These are phyloP conservation scores for Phytophthora macrochlamydospora DNA, from an alignment of 352 stramenopile species.

Conservation along the genomic window DNA sequence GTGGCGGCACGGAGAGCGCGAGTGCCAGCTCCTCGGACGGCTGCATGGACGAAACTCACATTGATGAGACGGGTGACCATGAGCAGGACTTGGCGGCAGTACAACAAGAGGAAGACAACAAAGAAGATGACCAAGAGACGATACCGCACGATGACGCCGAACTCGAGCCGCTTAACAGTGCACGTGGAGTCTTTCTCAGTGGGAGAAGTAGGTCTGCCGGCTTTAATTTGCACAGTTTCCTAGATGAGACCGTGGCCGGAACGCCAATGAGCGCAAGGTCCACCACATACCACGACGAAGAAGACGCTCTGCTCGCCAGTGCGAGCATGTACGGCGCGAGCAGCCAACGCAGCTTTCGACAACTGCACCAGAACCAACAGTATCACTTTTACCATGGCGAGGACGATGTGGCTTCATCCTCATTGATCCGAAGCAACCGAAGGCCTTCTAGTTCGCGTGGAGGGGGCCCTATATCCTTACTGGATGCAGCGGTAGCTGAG, in stretches of 20 bases:
- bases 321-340: constrained; percentile 72
- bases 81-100: background rate
- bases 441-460: constrained; percentile 34
- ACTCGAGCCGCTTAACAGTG: constrained; percentile 35
- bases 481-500: constrained; percentile 27
- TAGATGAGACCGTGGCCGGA: constrained; percentile 47
- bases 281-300: constrained; percentile 68
- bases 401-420: constrained; percentile 44
- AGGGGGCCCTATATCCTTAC: constrained; percentile 14
- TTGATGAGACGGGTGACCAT: constrained; percentile 32
- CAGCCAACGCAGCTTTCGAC: constrained; percentile 69
- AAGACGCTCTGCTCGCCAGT: constrained; percentile 75
- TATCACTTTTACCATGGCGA: constrained; percentile 65
- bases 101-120: constrained; percentile 6
- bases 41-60: constrained; percentile 48
- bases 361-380: constrained; percentile 78
- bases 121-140: background rate
- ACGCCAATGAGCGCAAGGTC: constrained; percentile 61
- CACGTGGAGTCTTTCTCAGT: constrained; percentile 30
- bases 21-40: constrained; percentile 51
- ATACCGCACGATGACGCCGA: constrained; percentile 13
- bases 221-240: constrained; percentile 39
- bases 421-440: constrained; percentile 40
- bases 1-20: constrained; percentile 44
- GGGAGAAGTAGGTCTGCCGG: constrained; percentile 15